phyloP scores from a whole-genome alignment of 2,329 filamentous ascomycete genomes.

The Chaetomiaceae sp. region DNA sequence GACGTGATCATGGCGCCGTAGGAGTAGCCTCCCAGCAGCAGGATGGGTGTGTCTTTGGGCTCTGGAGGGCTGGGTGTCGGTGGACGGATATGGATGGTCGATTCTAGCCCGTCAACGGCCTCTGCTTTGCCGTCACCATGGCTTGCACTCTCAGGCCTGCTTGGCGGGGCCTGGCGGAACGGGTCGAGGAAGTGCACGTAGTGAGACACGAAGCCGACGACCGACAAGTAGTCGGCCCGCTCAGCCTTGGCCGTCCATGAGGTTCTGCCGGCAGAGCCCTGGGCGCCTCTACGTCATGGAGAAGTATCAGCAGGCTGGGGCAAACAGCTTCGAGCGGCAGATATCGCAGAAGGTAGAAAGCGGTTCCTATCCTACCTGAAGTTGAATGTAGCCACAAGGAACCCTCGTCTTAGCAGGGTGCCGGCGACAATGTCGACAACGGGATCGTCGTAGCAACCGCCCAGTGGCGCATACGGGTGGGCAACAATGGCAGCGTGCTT shows the following conservation, averaged over 20 bases:
- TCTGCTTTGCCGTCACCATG: background rate
- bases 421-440: slow-evolving; percentile 64
- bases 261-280: slow-evolving; percentile 68
- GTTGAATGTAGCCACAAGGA: slow-evolving; percentile 82
- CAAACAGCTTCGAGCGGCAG: background rate
- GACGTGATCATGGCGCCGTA: slow-evolving; percentile 82
- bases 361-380: slow-evolving; percentile 62
- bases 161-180: slow-evolving; percentile 24
- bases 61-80: slow-evolving; percentile 7
- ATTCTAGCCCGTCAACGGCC: background rate
- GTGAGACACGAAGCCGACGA: slow-evolving; percentile 73
- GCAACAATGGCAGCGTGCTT: slow-evolving; percentile 63
- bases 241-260: slow-evolving; percentile 86
- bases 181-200: slow-evolving; percentile 62
- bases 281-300: slow-evolving; percentile 60
- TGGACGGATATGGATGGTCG: slow-evolving; percentile 7
- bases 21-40: slow-evolving; percentile 76
- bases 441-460: slow-evolving; percentile 78
- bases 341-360: background rate
- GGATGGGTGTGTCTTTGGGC: slow-evolving; percentile 28
- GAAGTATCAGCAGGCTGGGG: slow-evolving; percentile 5
- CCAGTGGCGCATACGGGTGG: slow-evolving; percentile 86
- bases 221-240: slow-evolving; percentile 73
- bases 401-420: slow-evolving; percentile 65
- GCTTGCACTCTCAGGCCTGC: background rate